Conservation (phyloP, 257 asterid genomes). For the Gardenia jasminoides region DNA sequence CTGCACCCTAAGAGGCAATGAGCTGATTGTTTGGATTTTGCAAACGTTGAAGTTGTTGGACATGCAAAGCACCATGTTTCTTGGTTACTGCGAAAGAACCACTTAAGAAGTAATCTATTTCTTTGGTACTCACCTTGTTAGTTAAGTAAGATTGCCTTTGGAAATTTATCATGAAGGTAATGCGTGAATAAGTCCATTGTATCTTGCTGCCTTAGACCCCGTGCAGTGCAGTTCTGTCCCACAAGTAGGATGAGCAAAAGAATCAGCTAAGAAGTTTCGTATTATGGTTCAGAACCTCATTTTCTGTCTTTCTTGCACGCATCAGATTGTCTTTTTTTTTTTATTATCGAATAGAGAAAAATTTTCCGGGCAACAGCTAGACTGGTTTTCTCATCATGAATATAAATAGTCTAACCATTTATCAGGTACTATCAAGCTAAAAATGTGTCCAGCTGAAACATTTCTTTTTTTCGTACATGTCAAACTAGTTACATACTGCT, state of each 20-base stretch:
- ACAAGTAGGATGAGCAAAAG: not conserved
- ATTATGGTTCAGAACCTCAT: not conserved
- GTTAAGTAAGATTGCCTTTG: not conserved
- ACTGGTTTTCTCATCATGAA: no score
- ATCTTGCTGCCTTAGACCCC: not conserved
- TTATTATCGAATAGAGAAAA: no score
- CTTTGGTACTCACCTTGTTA: not conserved
- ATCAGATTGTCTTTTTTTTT: no score
- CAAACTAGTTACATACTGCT: no score
- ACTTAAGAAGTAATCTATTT: not conserved
- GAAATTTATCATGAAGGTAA: not conserved
- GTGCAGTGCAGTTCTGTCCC: no score
- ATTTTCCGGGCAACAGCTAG: no score
- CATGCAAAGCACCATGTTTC: not conserved
- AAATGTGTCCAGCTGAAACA: no score
- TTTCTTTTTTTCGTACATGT: no score
- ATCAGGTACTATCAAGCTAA: no score
- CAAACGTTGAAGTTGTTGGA: not conserved
- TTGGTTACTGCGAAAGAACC: not conserved
- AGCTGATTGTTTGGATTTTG: not conserved
- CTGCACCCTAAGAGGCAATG: not conserved
- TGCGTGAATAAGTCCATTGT: not conserved
- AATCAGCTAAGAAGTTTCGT: not conserved
- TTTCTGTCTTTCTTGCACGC: no score
- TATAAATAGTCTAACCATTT: no score